Evolutionary conservation across 805 yeast genomes (phyloP), one percentile per base, ranked within the genome.

Genomic region (Nakazawaea laoshanensis): DNA sequence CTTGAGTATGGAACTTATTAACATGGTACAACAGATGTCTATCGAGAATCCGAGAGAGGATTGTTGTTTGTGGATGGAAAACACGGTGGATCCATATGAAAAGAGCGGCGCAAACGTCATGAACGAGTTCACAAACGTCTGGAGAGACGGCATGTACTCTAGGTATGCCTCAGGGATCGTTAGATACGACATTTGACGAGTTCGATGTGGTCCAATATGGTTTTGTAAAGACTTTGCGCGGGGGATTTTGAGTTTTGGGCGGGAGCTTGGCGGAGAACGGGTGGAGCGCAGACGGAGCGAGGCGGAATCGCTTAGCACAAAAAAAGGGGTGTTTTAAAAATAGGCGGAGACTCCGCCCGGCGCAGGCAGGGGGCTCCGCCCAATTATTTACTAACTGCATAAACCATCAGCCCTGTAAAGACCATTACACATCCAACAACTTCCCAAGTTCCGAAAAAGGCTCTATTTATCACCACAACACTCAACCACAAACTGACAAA

Each of bases 11-110:
- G 86, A 70, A 1, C 95, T 78, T 42, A 85, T 64, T 40, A 87
- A 52, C 95, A 88, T 86, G 5, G 95, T 84, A 5, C 86, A 88
- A 56, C 96, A 88, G 8, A 88, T 83, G 55, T 88, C 96, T n/a
- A 86, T 63, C 4, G 94, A 81, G 49, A 87, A 86, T 15, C 96
- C 96, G 15, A 71, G 63, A 1, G 89, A 70, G 1, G 87, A 68
- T 49, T 76, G 61, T 21, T 71, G 67, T 29, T 66, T 61, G 45
- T 74, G 67, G 10, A 87, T 86, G 41, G 81, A 65, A 29, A 73
- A 61, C 22, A 87, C 70, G 1, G 95, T 86, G 11, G 92, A 72
- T 3, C 95, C 94, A 49, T 88, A 87, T 5, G 95, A 83, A 40
- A 88, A 67, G 27, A 87, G 53, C 2, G 96, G 96, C 1, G 96